Evolutionary conservation across 495 filamentous ascomycete species (phyloP).

Genomic region (Podospora comata): DNA sequence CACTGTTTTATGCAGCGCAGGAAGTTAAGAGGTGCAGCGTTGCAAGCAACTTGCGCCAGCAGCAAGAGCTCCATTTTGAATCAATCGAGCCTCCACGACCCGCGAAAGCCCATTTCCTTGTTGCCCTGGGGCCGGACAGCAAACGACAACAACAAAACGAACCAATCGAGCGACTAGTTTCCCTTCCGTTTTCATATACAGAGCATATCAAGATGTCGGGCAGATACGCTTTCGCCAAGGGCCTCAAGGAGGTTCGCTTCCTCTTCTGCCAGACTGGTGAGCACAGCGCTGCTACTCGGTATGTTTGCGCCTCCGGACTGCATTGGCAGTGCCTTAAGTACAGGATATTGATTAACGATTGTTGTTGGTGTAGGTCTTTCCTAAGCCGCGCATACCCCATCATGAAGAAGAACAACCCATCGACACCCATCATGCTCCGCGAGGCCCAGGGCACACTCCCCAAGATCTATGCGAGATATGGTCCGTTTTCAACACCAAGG

Average conservation of each 20-base stretch:
- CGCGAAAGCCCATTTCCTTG: conserved; percentile 17
- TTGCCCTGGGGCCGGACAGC: conserved; percentile 9
- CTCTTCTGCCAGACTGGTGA: conserved; percentile 92
- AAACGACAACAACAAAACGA: conserved; percentile 7
- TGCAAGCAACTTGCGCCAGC: not conserved
- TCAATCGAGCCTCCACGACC: not conserved
- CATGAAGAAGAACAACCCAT: conserved; percentile 98
- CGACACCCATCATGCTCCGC: conserved; percentile 89
- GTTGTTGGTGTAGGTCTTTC: conserved; percentile 70
- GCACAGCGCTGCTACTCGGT: conserved; percentile 83
- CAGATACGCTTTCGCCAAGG: conserved; percentile 86
- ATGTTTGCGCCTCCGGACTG: conserved; percentile 22
- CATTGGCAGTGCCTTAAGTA: not conserved
- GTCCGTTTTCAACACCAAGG: conserved; percentile 49
- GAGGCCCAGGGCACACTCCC: conserved; percentile 81
- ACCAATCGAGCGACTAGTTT: conserved; percentile 18
- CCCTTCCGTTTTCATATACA: conserved; percentile 13
- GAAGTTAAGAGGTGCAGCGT: not conserved
- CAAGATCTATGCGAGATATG: conserved; percentile 88
- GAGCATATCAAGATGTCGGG: conserved; percentile 62
- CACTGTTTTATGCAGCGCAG: not conserved
- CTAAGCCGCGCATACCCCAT: conserved; percentile 88
- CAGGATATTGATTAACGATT: conserved; percentile 8
- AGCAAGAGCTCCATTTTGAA: not conserved
- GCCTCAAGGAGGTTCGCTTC: conserved; percentile 93